Evolutionary conservation across 2,329 filamentous ascomycete genomes (phyloP).

Genomic region (Aspergillus caelatus): DNA sequence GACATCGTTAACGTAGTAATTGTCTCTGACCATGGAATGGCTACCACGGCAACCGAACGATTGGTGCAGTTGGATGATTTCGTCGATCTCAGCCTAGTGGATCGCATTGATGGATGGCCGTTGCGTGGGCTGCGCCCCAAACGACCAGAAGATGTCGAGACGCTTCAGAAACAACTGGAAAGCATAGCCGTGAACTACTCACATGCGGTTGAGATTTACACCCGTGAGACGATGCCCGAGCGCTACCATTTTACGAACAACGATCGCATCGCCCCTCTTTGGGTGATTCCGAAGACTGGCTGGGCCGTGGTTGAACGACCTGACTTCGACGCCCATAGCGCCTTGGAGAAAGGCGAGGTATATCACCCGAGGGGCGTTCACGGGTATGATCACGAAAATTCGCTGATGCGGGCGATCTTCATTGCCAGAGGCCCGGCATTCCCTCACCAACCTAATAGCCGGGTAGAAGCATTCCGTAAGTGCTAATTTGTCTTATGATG

Average conservation of each 20-base stretch:
- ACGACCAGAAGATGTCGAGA: slow-evolving; percentile 64
- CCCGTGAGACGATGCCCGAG: slow-evolving; percentile 84
- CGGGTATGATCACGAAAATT: slow-evolving; percentile 93
- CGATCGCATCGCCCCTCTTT: slow-evolving; percentile 86
- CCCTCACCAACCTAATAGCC: slow-evolving; percentile 78
- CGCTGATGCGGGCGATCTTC: slow-evolving; percentile 95
- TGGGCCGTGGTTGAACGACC: slow-evolving; percentile 85
- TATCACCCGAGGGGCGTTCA: slow-evolving; percentile 87
- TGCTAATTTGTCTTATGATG: slow-evolving; percentile 1
- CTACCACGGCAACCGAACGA: slow-evolving; percentile 78
- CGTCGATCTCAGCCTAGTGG: slow-evolving; percentile 74
- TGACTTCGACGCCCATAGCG: slow-evolving; percentile 75
- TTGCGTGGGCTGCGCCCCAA: slow-evolving; percentile 85
- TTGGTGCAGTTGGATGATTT: slow-evolving; percentile 89
- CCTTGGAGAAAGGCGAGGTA: slow-evolving; percentile 62
- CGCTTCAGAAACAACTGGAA: slow-evolving; percentile 64
- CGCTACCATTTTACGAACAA: slow-evolving; percentile 91
- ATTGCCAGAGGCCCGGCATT: slow-evolving; percentile 91
- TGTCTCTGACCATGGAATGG: slow-evolving; percentile 99
- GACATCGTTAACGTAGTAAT: slow-evolving; percentile 89
- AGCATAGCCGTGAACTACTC: slow-evolving; percentile 61
- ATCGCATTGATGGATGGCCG: slow-evolving; percentile 92
- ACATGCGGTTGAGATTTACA: slow-evolving; percentile 78
- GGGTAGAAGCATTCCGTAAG: slow-evolving; percentile 80
- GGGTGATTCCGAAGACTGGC: slow-evolving; percentile 89